Conservation (phyloP, 371 early-diverging fungal species). For the Funneliformis caledonium region DNA sequence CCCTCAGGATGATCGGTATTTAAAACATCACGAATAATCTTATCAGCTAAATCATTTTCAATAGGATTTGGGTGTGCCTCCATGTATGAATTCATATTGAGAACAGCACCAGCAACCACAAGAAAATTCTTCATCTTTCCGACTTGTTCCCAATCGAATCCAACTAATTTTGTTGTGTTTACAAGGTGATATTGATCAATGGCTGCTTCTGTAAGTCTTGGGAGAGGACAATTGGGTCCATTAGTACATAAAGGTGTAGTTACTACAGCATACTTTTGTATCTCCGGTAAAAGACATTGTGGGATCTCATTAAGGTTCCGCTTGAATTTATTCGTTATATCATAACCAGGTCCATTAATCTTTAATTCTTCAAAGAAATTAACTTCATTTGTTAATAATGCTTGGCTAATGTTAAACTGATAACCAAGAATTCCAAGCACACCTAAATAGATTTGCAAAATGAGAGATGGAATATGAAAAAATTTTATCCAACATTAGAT, state of each 20-base stretch:
- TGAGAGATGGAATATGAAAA: not conserved
- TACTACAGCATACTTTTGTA: conserved; percentile 24
- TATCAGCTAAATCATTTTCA: conserved; percentile 62
- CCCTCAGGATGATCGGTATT: conserved; percentile 47
- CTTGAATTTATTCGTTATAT: conserved; percentile 33
- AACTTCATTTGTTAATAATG: not conserved
- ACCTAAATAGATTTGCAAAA: conserved; percentile 2
- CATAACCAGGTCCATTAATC: conserved; percentile 18
- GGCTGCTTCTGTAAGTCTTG: not conserved
- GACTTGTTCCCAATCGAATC: conserved; percentile 77
- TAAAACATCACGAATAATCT: conserved; percentile 60
- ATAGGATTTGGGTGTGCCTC: conserved; percentile 47
- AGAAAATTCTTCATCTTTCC: conserved; percentile 56
- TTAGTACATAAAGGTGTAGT: conserved; percentile 17
- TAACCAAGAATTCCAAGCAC: conserved; percentile 28
- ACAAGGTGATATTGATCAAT: conserved; percentile 41
- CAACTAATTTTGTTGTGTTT: conserved; percentile 57
- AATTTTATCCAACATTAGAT: not conserved
- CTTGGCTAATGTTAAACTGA: conserved; percentile 17
- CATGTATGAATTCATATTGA: conserved; percentile 75
- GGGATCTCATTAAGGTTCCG: conserved; percentile 13
- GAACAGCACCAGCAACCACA: conserved; percentile 79
- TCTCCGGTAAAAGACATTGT: not conserved
- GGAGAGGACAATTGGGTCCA: conserved; percentile 26
- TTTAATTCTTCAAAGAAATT: conserved; percentile 24